These are phyloP conservation scores for Saccharomycopsis oosterbeekiorum DNA, from an alignment of 805 yeast genomes.

Conservation along the genomic window DNA sequence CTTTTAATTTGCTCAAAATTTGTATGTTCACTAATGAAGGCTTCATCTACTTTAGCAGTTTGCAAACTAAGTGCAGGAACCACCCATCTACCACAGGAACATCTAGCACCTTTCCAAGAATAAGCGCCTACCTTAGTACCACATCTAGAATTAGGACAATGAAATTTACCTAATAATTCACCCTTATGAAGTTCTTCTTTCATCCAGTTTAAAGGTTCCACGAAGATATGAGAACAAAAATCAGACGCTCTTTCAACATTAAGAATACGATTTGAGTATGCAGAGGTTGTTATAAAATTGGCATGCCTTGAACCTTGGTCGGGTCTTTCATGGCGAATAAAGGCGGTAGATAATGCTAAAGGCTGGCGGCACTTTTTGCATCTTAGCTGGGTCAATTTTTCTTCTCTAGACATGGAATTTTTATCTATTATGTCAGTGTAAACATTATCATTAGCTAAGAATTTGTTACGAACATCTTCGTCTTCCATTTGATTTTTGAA, in stretches of 20 bases:
- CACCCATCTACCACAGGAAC: slow-evolving; percentile 95
- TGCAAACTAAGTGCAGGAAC: slow-evolving; percentile 82
- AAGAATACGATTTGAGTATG: slow-evolving; percentile 49
- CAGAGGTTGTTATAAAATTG: slow-evolving; percentile 54
- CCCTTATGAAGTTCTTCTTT: slow-evolving; percentile 61
- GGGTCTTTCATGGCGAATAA: slow-evolving; percentile 61
- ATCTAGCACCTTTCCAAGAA: slow-evolving; percentile 88
- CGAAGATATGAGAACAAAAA: slow-evolving; percentile 73
- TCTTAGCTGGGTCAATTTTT: slow-evolving; percentile 36
- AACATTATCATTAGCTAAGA: slow-evolving; percentile 7
- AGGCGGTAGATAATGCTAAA: slow-evolving; percentile 53
- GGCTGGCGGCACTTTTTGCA: slow-evolving; percentile 76
- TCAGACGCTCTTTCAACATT: slow-evolving; percentile 47
- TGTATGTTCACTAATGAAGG: slow-evolving; percentile 4
- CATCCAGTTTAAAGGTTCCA: slow-evolving; percentile 94
- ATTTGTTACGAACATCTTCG: slow-evolving; percentile 20
- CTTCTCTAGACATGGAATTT: slow-evolving; percentile 18
- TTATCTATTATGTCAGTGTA: not conserved
- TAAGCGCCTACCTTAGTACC: slow-evolving; percentile 80
- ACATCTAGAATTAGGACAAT: slow-evolving; percentile 65
- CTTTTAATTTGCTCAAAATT: slow-evolving; percentile 13
- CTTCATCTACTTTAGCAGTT: slow-evolving; percentile 69
- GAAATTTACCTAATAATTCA: slow-evolving; percentile 76
- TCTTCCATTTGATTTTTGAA: slow-evolving; percentile 26
- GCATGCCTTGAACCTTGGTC: slow-evolving; percentile 54